phyloP scores from a whole-genome alignment of 2,329 filamentous ascomycete species.

The Chalaropsis ovoidea region DNA sequence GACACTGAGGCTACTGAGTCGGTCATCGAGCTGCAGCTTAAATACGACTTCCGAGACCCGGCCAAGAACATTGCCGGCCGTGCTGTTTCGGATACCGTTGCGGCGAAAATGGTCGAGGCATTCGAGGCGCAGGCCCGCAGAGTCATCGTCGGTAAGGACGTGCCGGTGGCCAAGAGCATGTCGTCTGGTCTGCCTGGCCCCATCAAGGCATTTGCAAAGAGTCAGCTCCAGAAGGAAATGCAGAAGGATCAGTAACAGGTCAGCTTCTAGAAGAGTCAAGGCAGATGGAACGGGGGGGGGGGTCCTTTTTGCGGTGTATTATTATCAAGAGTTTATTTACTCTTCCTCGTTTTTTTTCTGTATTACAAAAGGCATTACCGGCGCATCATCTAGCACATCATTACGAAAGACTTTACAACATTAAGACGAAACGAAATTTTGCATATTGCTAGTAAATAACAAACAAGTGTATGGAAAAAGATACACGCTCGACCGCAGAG shows the following conservation, averaged over 20 bases:
- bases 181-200: slow-evolving; percentile 20
- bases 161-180: background rate
- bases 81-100: slow-evolving; percentile 73
- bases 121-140: slow-evolving; percentile 72
- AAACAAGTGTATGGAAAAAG: slow-evolving; percentile 8
- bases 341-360: background rate
- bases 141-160: slow-evolving; percentile 36
- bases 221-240: slow-evolving; percentile 28
- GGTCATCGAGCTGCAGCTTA: slow-evolving; percentile 63
- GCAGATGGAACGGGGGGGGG: background rate
- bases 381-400: background rate
- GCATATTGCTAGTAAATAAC: background rate
- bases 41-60: slow-evolving; percentile 81
- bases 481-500: background rate
- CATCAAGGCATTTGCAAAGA: slow-evolving; percentile 25
- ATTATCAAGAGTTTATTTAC: background rate
- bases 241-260: slow-evolving; percentile 18
- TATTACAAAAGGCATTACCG: background rate
- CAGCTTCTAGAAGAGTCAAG: background rate
- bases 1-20: slow-evolving; percentile 38
- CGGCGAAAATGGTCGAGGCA: slow-evolving; percentile 79
- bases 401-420: background rate
- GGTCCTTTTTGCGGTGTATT: background rate
- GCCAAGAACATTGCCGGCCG: slow-evolving; percentile 73
- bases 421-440: background rate